phyloP scores from a whole-genome alignment of 139 green algal genomes.

The Chlamydomonas eustigma region DNA sequence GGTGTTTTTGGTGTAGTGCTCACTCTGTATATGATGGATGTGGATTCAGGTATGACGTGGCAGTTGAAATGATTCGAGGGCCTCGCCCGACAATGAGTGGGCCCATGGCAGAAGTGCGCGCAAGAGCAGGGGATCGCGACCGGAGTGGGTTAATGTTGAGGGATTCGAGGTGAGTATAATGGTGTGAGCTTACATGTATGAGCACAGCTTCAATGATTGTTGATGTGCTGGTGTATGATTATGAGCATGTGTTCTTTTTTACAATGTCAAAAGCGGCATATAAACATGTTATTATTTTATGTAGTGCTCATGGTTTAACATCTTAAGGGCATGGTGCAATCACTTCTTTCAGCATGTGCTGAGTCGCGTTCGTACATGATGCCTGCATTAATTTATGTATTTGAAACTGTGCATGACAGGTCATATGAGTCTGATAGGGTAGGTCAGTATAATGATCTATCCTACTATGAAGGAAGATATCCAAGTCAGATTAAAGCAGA shows the following conservation, averaged over 20 bases:
- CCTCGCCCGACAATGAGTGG: conserved; percentile 4
- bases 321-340: no score
- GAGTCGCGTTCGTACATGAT: background rate
- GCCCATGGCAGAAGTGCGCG: conserved; percentile 4
- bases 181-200: no score
- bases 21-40: no score
- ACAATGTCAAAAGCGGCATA: no score
- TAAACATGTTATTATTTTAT: no score
- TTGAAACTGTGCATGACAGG: background rate
- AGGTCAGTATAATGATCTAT: background rate
- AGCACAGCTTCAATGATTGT: no score
- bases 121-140: background rate
- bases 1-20: no score
- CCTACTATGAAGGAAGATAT: background rate
- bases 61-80: background rate
- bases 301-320: no score
- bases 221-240: no score
- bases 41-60: background rate
- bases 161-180: background rate
- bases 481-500: background rate
- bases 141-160: background rate
- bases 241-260: no score
- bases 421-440: background rate
- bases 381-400: background rate
- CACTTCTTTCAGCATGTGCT: background rate